Evolutionary conservation across 2,329 filamentous ascomycete genomes (phyloP), one percentile per base, ranked within the genome.

Genomic region (Aureobasidium sp.): DNA sequence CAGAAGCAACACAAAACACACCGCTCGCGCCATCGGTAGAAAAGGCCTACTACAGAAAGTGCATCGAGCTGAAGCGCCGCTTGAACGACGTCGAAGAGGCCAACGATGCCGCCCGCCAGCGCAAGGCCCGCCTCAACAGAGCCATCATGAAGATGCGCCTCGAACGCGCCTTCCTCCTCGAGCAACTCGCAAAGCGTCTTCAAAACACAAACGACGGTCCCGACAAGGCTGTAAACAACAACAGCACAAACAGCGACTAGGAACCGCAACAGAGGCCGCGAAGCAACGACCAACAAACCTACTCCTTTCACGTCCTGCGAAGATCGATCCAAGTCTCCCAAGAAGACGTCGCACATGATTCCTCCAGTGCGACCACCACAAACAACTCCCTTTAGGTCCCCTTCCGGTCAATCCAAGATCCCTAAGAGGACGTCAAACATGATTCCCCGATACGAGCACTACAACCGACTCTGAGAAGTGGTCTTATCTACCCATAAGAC

Each of bases 31-130:
- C 94, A 17, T 95, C 91, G 17, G 91, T 97, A 64, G 93, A 99
- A 75, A 88, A 93, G 72, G 92, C 93, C 54, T 99, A 97, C 76
- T 91, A 94, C 69, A 85, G 90, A 65, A 97, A 99, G 84, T 97
- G 93, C 74, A 90, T 96, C 71, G 89, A 95, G 68, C 83, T 99
- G 23, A 95, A 95, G 77, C 88, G 90, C 68, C 88, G 94, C 63
- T 89, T 94, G 65, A 88, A 86, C 72, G 92, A 96, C 73, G 90
- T 97, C 68, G 92, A 97, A 73, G 86, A 90, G 62, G 87, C 90
- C 70, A 96, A 96, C 73, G 91, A 96, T 68, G 83, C 88, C 61
- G 87, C 90, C 49, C 84, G 90, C 58, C 78, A 90, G 57, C 88
- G 90, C 55, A 88, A 96, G 64, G 79, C 83, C 42, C 87, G 92